Evolutionary conservation across 495 filamentous ascomycete species (phyloP), one percentile per base, ranked within the genome.

Genomic region (Aspergillus affinis): DNA sequence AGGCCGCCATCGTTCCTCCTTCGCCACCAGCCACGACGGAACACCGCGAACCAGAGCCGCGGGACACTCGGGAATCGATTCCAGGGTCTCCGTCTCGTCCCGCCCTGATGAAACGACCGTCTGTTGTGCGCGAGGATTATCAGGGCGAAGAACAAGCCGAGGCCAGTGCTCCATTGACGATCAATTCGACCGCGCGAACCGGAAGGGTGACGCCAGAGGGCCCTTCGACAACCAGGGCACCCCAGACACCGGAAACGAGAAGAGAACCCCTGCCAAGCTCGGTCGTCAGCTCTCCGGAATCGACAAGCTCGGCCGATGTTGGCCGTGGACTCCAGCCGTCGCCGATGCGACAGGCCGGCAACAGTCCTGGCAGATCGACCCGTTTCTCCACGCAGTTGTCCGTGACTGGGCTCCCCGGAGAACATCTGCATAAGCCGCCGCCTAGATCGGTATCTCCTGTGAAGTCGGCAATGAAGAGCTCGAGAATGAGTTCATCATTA

Each of bases 381-480:
- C 90, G 87, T 58, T 97, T 97, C 62, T 86, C 88, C 2, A 69
- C 81, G 56, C 76, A 84, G 63, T 71, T 83, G 72, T 69, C 80
- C 56, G 61, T 88, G 72, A 72, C 86, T 27, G 71, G 72, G 6
- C 54, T 64, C 36, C 26, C 72, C 2, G 76, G 73, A 44, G 79
- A 75, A n/a, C 69, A 76, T 19, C 74, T 82, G 59, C 91, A 97
- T 69, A 79, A 88, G 51, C 92, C 92, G 23, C 90, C 89, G 17
- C 84, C 88, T 19, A 82, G 92, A 51, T 92, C 92, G 0, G 76
- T 90, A 1, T 96, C 92, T 0, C 92, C 92, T 23, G 86, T 84
- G 5, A 97, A 97, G 68, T 93, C 92, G 15, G 92, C 92, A 0
- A 63, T 97, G 65, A 97, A 96, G 63, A 79, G 84, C 48, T 75